phyloP scores from a whole-genome alignment of 2,329 filamentous ascomycete species.

The Colletotrichum truncatum region DNA sequence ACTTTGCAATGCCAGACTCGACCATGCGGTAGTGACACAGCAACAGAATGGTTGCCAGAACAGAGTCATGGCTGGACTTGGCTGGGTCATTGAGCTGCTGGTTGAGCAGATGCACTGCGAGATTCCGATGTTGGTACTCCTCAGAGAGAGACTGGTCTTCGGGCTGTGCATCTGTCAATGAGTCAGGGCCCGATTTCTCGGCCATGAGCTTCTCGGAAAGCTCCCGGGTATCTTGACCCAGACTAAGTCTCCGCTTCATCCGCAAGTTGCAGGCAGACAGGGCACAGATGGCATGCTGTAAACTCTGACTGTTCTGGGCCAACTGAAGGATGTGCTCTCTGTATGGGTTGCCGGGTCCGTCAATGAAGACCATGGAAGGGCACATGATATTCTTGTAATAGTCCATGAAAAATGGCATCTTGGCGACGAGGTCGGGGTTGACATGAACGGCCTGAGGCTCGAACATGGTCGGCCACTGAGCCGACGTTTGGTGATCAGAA shows the following conservation, averaged over 20 bases:
- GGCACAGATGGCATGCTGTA: conserved; percentile 94
- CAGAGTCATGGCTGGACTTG: conserved; percentile 83
- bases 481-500: conserved; percentile 51
- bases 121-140: conserved; percentile 81
- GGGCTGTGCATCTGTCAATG: conserved; percentile 55
- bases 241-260: conserved; percentile 78
- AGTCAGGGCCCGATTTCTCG: conserved; percentile 55
- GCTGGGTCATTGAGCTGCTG: conserved; percentile 80
- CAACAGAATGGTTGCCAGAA: conserved; percentile 86
- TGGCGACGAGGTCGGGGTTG: conserved; percentile 73
- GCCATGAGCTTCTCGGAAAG: conserved; percentile 56
- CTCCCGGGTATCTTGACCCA: conserved; percentile 65
- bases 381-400: conserved; percentile 95
- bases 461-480: conserved; percentile 57
- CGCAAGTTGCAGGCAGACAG: conserved; percentile 89
- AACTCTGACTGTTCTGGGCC: conserved; percentile 78
- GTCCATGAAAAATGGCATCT: conserved; percentile 89
- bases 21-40: conserved; percentile 94
- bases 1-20: conserved; percentile 91
- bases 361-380: conserved; percentile 90
- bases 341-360: conserved; percentile 87
- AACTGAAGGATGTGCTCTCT: conserved; percentile 83
- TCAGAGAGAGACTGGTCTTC: conserved; percentile 78
- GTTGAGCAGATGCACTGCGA: conserved; percentile 86
- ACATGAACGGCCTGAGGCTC: conserved; percentile 59